These are phyloP conservation scores for Santalum album DNA, from an alignment of 164 flowering plant species.

Conservation along the genomic window DNA sequence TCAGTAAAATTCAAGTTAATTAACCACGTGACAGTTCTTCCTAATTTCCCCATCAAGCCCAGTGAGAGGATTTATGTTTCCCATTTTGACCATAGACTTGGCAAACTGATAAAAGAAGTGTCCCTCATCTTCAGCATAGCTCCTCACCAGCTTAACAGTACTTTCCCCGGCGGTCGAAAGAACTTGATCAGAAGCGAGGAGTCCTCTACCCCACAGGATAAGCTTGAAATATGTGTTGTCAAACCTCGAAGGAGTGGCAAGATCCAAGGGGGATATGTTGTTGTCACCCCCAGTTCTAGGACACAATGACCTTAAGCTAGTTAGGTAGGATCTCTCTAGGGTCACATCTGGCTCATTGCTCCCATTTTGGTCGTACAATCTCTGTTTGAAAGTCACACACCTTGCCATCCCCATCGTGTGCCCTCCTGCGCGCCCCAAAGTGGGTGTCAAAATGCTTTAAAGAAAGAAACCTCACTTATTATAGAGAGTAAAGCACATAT, in stretches of 20 bases:
- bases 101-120: constrained; percentile 18
- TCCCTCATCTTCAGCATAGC: constrained; percentile 1
- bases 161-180: constrained; percentile 1
- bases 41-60: constrained; percentile 38
- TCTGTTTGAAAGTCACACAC: background rate
- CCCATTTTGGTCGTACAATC: background rate
- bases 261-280: background rate
- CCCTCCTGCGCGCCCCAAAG: too few relatives aligned
- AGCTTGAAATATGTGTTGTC: background rate
- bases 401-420: background rate
- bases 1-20: too few relatives aligned
- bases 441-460: too few relatives aligned
- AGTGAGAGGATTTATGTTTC: constrained; percentile 29
- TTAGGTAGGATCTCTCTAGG: background rate
- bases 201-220: background rate
- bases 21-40: constrained; percentile 18
- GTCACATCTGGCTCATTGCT: background rate
- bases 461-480: too few relatives aligned
- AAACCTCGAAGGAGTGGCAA: background rate
- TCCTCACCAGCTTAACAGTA: constrained; percentile 12
- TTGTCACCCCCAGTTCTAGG: background rate
- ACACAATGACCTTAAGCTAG: background rate
- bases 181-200: background rate
- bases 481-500: too few relatives aligned
- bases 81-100: constrained; percentile 36